Evolutionary conservation across 2,329 filamentous ascomycete genomes (phyloP).

Genomic region (Neodidymelliopsis sp.): DNA sequence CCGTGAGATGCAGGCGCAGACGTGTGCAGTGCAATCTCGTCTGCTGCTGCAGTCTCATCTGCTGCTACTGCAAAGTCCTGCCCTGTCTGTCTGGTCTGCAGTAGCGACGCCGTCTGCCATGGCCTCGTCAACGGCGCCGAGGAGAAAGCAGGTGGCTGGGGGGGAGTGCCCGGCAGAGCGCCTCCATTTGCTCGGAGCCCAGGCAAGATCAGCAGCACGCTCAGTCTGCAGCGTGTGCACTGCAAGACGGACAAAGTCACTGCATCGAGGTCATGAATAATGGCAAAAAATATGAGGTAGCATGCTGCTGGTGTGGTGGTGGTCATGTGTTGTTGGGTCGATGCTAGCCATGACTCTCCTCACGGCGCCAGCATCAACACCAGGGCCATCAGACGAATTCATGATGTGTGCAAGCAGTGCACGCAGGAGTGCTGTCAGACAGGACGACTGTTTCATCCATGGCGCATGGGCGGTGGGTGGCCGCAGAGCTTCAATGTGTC

Average conservation of each 20-base stretch:
- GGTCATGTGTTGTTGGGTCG: neutral
- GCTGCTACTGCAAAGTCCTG: too few species aligned
- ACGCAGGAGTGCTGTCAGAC: conserved; percentile 11
- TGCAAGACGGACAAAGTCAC: conserved; percentile 11
- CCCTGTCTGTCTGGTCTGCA: too few species aligned
- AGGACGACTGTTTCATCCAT: conserved; percentile 12
- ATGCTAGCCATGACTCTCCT: neutral
- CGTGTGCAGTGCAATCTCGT: conserved; percentile 5
- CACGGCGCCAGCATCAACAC: neutral
- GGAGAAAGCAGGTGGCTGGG: conserved; percentile 12
- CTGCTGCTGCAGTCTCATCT: too few species aligned
- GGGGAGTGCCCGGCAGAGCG: neutral
- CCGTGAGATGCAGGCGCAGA: conserved; percentile 1
- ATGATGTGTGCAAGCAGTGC: conserved; percentile 8
- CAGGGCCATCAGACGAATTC: neutral
- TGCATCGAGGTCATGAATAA: neutral
- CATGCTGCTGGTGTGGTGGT: neutral
- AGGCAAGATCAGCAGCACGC: conserved; percentile 8
- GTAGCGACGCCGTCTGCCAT: too few species aligned
- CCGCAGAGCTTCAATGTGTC: conserved; percentile 21
- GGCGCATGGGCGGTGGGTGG: conserved; percentile 10
- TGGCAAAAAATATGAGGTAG: too few species aligned
- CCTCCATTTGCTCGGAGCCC: conserved; percentile 8
- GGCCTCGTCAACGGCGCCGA: neutral
- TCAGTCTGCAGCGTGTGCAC: too few species aligned